Base-by-base conservation (phyloP, 805 yeast genomes). In the Ogataea populi-albae region DNA sequence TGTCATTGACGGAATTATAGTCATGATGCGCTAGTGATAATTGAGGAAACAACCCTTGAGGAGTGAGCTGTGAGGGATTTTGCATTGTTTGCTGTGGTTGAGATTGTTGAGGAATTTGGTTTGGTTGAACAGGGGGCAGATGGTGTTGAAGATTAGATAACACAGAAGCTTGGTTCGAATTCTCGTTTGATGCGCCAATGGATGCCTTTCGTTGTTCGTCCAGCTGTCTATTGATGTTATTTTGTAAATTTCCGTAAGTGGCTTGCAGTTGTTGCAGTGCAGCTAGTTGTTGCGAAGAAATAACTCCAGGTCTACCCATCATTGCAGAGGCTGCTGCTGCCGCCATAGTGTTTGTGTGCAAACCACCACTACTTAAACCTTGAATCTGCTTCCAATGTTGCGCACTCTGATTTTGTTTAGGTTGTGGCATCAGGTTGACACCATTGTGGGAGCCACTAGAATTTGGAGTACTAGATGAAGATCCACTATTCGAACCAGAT, bases 241-340 rank as follows among this genome's bases (percentile, higher is more conserved):
- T 50, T 27, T 57, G 59, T 8, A 55, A 32, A 17, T 42, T 50
- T 6, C 62, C 61, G 36, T 57, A 57, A 2, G 62, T 54, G 15
- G 54, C 53, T 34, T 55, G 61, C 15, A 57, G 36, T 32, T 57
- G 61, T 28, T 54, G 50, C 12, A 57, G 20, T 4, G 57, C 50
- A 7, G 49, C 49, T 7, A 46, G 30, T 34, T 54, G 56, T 26
- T 53, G 53, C 12, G 41, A 45, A 17, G 55, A 47, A 21, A 50
- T 43, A 17, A 37, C 45, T n/a, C 55, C 55, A 10, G 55, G 46
- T 15, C 50, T 38, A 3, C 52, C 51, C 51, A 50, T 46, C 46
- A 47, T 46, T 5, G 55, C 54, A 14, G 47, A 42, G 10, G 54
- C 53, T 5, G 55, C 53, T 12, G 57, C 55, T 15, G 55, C 50